Evolutionary conservation across 768 basidiomycete genomes (phyloP), one percentile per base, ranked within the genome.

Genomic region (Russula abietina): DNA sequence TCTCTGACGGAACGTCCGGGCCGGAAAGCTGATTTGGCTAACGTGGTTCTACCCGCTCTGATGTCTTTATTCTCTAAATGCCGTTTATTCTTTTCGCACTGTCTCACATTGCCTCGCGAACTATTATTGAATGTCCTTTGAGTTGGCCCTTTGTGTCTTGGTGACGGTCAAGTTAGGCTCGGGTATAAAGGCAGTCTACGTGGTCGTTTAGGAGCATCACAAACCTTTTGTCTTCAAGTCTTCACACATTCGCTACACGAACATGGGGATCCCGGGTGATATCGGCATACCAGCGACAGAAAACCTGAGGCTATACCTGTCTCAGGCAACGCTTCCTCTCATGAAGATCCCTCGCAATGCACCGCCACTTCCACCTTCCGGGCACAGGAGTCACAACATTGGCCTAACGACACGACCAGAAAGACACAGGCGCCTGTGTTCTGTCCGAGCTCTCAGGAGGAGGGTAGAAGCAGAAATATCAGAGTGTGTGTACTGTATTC

Each of bases 261-360:
- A 51, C 28, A 59, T 60, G 54, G 48, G 53, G 4, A 59, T 60
- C 9, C 58, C 66, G 1, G 66, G 66, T 33, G 59, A 65, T 38
- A 61, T 67, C 28, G 66, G 64, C 48, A 38, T 65, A 12, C 56
- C 59, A 38, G 59, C 64, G n/a, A 61, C 61, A 39, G 67, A 62
- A 14, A 67, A 67, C 43, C 61, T 67, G 30, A 55, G 49, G 22
- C 22, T 55, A 32, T 67, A 67, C 54, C 24, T 67, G 22, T 66
- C 67, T 28, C 50, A 59, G 7, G 60, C 67, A 24, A 55, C n/a
- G 11, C 66, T 67, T 36, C 66, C 66, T 1, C 58, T 58, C 11
- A 57, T 67, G 60, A 61, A 49, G 33, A 45, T 67, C 17, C 55
- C 60, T 48, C 57, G 49, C n/a, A 45, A 46, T 26, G 66, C 56